Conservation (phyloP, 345 rosid species). For the Angophora floribunda region DNA sequence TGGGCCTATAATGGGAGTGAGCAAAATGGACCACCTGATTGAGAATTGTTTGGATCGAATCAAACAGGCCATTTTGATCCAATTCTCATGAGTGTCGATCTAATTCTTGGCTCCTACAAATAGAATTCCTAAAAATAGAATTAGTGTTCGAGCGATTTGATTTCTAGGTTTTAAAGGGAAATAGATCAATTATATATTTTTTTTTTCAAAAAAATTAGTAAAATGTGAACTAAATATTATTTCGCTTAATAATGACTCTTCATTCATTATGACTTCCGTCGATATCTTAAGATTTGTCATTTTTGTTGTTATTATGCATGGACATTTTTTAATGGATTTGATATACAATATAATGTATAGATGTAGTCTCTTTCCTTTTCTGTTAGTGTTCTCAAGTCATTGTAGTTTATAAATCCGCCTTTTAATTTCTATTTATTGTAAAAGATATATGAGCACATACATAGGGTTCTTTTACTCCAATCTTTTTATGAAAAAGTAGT, state of each 20-base stretch:
- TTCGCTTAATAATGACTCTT: rapidly evolving
- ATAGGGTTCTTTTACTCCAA: neutral
- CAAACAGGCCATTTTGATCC: too few species aligned
- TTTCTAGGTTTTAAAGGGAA: rapidly evolving
- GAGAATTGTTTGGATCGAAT: too few species aligned
- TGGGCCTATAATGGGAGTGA: too few species aligned
- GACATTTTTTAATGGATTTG: too few species aligned
- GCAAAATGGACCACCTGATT: too few species aligned
- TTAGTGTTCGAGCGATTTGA: rapidly evolving
- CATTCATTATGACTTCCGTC: rapidly evolving
- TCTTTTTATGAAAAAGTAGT: too few species aligned
- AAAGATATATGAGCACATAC: neutral
- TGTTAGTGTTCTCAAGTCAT: neutral
- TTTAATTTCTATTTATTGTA: too few species aligned
- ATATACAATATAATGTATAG: neutral
- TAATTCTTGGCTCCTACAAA: rapidly evolving
- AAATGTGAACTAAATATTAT: rapidly evolving
- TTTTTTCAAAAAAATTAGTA: too few species aligned
- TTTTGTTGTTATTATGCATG: rapidly evolving
- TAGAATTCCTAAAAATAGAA: neutral
- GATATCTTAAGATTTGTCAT: too few species aligned
- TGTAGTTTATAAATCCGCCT: rapidly evolving
- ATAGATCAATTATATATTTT: rapidly evolving
- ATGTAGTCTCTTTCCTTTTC: neutral
- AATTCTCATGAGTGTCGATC: rapidly evolving